phyloP scores from a whole-genome alignment of 495 filamentous ascomycete genomes.

The Venustampulla echinocandica region DNA sequence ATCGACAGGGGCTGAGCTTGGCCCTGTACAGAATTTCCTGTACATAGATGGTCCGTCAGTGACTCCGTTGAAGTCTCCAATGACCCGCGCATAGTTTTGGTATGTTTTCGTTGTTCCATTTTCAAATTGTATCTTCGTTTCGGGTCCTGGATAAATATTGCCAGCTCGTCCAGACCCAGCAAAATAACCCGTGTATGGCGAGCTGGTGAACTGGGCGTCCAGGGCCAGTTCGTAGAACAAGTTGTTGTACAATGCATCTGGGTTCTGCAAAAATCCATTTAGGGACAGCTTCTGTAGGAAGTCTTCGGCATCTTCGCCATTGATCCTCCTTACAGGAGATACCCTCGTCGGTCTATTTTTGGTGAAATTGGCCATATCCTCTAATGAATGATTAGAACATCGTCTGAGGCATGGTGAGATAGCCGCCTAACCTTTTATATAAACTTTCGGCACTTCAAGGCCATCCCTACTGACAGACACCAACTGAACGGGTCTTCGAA shows the following conservation, averaged over 20 bases:
- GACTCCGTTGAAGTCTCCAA: constrained; percentile 17
- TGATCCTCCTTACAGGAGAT: constrained; percentile 11
- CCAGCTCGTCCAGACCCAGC: constrained; percentile 12
- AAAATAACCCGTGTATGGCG: constrained; percentile 9
- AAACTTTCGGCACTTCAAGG: constrained; percentile 25
- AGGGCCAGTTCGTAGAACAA: constrained; percentile 25
- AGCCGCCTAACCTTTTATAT: constrained; percentile 26
- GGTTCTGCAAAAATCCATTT: constrained; percentile 22
- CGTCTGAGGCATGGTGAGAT: background rate
- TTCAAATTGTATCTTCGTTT: constrained; percentile 30
- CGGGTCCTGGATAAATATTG: constrained; percentile 29
- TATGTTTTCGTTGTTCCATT: constrained; percentile 28
- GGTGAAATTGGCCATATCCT: constrained; percentile 5
- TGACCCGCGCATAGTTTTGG: constrained; percentile 20
- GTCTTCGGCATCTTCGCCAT: constrained; percentile 6
- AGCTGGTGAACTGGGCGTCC: constrained; percentile 2
- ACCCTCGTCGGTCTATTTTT: background rate
- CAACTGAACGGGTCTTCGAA: constrained; percentile 26
- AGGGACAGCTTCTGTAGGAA: constrained; percentile 5
- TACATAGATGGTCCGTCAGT: constrained; percentile 30
- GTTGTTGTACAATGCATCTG: constrained; percentile 36
- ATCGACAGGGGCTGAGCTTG: constrained; percentile 29
- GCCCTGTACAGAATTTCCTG: constrained; percentile 22
- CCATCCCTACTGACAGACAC: constrained; percentile 30
- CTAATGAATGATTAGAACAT: constrained; percentile 2